Percentiles rank a stretch among this genome's conserved stretches.
These are phyloP conservation scores for Lachancea nothofagi DNA, from an alignment of 805 yeast genomes.

Conservation along the genomic window DNA sequence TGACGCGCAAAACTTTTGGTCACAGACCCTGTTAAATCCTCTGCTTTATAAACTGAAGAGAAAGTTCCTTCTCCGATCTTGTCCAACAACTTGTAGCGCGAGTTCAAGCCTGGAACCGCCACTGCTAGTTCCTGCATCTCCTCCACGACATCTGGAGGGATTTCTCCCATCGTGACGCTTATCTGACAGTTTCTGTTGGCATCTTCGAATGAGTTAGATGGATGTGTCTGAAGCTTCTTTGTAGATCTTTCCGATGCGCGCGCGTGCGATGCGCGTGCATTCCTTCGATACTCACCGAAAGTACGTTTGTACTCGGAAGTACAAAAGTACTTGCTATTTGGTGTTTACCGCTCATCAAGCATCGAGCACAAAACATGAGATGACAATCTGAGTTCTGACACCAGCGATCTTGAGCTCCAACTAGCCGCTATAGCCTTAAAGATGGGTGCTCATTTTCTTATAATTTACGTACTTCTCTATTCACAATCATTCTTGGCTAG, in stretches of 20 bases:
- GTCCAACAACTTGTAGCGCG: constrained; percentile 32
- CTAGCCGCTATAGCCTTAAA: too few species aligned
- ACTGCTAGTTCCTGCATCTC: constrained; percentile 52
- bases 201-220: neutral
- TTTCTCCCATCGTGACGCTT: constrained; percentile 39
- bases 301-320: too few species aligned
- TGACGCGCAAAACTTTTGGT: constrained; percentile 25
- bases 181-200: constrained; percentile 36
- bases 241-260: too few species aligned
- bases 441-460: neutral
- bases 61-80: constrained; percentile 84
- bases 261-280: too few species aligned
- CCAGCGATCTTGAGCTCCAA: too few species aligned
- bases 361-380: too few species aligned
- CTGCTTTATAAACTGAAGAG: constrained; percentile 60
- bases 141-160: constrained; percentile 47
- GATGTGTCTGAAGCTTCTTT: too few species aligned
- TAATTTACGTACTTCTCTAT: neutral
- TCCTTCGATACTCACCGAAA: too few species aligned
- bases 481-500: neutral
- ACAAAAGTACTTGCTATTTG: too few species aligned
- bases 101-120: constrained; percentile 47
- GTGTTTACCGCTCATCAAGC: too few species aligned
- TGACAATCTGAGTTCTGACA: too few species aligned
- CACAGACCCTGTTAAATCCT: constrained; percentile 33